Percentiles rank a stretch among this genome's conserved stretches.
Evolutionary conservation across 2,329 filamentous ascomycete genomes (phyloP).

Genomic region (Talaromyces sp.): DNA sequence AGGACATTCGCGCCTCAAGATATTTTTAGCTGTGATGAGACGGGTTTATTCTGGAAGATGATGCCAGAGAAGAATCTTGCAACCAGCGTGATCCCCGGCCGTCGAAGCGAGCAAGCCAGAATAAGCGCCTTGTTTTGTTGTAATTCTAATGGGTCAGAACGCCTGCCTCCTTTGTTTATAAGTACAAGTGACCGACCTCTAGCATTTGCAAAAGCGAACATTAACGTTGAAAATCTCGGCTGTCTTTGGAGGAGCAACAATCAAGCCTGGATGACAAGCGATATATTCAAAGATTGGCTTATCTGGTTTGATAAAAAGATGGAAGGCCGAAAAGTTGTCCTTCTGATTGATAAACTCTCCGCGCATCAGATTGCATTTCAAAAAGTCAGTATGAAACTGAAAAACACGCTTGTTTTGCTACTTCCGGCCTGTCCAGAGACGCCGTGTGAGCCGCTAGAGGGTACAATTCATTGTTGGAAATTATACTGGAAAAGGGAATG

Average conservation of each 20-base stretch:
- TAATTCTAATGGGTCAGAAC: conserved; percentile 26
- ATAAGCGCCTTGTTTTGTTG: conserved; percentile 24
- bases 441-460: conserved; percentile 19
- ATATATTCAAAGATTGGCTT: conserved; percentile 23
- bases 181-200: conserved; percentile 23
- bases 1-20: conserved; percentile 22
- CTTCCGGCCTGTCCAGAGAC: conserved; percentile 18
- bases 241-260: conserved; percentile 26
- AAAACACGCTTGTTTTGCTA: conserved; percentile 19
- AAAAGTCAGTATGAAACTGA: conserved; percentile 8
- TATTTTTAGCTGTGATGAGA: conserved; percentile 25
- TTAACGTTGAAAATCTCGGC: conserved; percentile 25
- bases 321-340: conserved; percentile 20
- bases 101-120: conserved; percentile 20
- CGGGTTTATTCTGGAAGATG: conserved; percentile 23
- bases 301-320: conserved; percentile 18
- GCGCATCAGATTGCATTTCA: conserved; percentile 19
- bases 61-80: conserved; percentile 18
- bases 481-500: conserved; percentile 14
- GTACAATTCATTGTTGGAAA: conserved; percentile 18
- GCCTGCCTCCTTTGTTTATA: conserved; percentile 24
- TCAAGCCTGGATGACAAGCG: conserved; percentile 24
- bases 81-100: conserved; percentile 6
- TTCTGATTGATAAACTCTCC: conserved; percentile 21
- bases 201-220: conserved; percentile 19